These are phyloP conservation scores for Acacia melanoxylon DNA, from an alignment of 306 rosid species.

Conservation along the genomic window DNA sequence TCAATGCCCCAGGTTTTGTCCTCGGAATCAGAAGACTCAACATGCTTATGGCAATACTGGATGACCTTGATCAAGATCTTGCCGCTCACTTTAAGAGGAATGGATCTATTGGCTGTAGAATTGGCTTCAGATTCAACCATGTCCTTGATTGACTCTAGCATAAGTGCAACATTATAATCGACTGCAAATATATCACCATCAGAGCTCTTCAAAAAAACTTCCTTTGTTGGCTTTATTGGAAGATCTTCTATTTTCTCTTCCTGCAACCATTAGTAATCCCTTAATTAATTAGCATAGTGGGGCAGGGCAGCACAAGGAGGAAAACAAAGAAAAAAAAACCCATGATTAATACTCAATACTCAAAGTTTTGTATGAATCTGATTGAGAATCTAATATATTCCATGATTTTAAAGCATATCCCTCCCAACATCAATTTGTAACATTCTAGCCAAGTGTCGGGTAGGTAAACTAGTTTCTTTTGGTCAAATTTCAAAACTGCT, in stretches of 20 bases:
- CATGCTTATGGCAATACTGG: slow-evolving; percentile 64
- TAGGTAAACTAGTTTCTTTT: background rate
- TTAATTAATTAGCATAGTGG: background rate
- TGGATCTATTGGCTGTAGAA: slow-evolving; percentile 36
- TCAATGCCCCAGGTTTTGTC: background rate
- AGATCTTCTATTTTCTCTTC: slow-evolving; percentile 22
- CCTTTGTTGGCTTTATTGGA: slow-evolving; percentile 38
- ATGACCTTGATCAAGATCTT: slow-evolving; percentile 56
- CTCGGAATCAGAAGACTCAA: slow-evolving; percentile 21
- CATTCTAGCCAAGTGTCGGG: background rate
- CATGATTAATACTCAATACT: background rate
- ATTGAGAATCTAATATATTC: background rate
- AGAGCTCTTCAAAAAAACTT: slow-evolving; percentile 54
- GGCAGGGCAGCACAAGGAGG: background rate
- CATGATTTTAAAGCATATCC: background rate
- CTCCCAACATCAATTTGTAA: background rate
- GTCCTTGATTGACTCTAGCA: slow-evolving; percentile 58
- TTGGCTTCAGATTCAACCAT: slow-evolving; percentile 41
- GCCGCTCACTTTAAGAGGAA: slow-evolving; percentile 54
- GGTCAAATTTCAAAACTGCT: background rate
- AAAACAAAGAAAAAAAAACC: background rate
- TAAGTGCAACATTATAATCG: slow-evolving; percentile 46
- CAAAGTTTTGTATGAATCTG: background rate
- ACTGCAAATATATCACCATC: slow-evolving; percentile 60
- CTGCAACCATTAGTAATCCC: slow-evolving; percentile 18